These are phyloP conservation scores for Iberis pinnata DNA, from an alignment of 345 rosid genomes.

Conservation along the genomic window DNA sequence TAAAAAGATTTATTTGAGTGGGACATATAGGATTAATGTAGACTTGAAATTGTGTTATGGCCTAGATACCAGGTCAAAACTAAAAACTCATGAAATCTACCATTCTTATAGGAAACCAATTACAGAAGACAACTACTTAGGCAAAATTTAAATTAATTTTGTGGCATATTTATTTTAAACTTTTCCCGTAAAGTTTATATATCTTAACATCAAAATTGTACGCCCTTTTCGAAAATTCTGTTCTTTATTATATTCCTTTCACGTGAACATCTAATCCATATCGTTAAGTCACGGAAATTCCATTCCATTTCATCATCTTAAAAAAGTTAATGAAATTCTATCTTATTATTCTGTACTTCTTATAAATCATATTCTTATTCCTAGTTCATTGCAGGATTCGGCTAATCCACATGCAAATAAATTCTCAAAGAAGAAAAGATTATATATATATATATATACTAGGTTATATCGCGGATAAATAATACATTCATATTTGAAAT, in stretches of 20 bases:
- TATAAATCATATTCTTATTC: background rate
- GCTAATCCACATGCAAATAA: background rate
- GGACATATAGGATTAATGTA: background rate
- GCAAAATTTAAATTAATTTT: background rate
- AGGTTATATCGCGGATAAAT: too few relatives aligned
- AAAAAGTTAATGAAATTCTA: background rate
- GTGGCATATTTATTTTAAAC: conserved; percentile 8
- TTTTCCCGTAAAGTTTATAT: background rate
- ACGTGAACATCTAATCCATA: conserved; percentile 24
- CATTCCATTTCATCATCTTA: conserved; percentile 10
- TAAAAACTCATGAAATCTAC: background rate
- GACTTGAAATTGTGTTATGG: background rate
- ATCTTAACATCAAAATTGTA: conserved; percentile 1
- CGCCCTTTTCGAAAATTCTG: conserved; percentile 7
- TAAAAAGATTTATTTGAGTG: too few relatives aligned
- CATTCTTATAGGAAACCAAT: background rate
- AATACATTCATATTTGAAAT: too few relatives aligned
- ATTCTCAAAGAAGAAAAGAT: too few relatives aligned
- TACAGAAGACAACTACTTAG: background rate
- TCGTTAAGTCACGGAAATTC: conserved; percentile 13
- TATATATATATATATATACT: too few relatives aligned
- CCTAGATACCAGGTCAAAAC: background rate
- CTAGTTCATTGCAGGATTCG: background rate
- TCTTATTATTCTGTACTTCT: conserved; percentile 5
- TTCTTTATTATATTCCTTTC: conserved; percentile 6